A percentile compares a stretch with the other conserved stretches of the same genome.
phyloP scores from a whole-genome alignment of 805 yeast species.

The Danielia oregonensis region DNA sequence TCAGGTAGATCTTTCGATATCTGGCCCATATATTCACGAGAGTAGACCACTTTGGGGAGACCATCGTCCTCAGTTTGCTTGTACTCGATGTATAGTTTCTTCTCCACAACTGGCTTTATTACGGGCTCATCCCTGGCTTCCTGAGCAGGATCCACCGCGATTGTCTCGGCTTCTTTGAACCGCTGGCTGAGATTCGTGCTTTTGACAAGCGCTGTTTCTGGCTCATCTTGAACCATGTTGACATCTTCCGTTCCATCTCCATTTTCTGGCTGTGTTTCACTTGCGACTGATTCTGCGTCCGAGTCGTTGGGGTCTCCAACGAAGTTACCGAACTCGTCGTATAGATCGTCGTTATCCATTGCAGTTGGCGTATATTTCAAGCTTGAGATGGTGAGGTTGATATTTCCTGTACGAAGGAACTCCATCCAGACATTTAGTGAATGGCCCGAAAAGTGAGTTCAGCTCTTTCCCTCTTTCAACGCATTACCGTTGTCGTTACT shows the following conservation, averaged over 20 bases:
- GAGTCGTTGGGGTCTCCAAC: constrained; percentile 51
- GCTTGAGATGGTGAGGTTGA: not conserved
- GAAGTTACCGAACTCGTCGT: constrained; percentile 79
- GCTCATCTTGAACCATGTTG: constrained; percentile 21
- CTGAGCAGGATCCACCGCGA: constrained; percentile 13
- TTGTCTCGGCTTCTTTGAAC: constrained; percentile 10
- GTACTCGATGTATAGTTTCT: constrained; percentile 41
- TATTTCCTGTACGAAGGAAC: too few species aligned
- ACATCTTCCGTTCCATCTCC: constrained; percentile 3
- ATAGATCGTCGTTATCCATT: constrained; percentile 61
- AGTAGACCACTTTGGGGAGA: constrained; percentile 59
- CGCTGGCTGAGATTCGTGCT: constrained; percentile 1
- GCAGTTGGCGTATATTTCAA: not conserved
- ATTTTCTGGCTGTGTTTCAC: constrained; percentile 15
- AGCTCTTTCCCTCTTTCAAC: too few species aligned
- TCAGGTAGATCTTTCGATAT: constrained; percentile 49
- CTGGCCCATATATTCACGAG: constrained; percentile 57
- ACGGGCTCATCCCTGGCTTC: constrained; percentile 51
- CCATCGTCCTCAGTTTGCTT: constrained; percentile 15
- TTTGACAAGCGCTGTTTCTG: constrained; percentile 3
- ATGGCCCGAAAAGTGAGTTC: too few species aligned
- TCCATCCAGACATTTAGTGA: too few species aligned
- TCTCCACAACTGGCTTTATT: constrained; percentile 47
- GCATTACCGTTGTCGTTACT: too few species aligned
- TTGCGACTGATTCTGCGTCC: constrained; percentile 38